Percentiles rank a stretch among this genome's conserved stretches.
phyloP scores from a whole-genome alignment of 2,329 filamentous ascomycete genomes.

The Podosphaera aphanis region DNA sequence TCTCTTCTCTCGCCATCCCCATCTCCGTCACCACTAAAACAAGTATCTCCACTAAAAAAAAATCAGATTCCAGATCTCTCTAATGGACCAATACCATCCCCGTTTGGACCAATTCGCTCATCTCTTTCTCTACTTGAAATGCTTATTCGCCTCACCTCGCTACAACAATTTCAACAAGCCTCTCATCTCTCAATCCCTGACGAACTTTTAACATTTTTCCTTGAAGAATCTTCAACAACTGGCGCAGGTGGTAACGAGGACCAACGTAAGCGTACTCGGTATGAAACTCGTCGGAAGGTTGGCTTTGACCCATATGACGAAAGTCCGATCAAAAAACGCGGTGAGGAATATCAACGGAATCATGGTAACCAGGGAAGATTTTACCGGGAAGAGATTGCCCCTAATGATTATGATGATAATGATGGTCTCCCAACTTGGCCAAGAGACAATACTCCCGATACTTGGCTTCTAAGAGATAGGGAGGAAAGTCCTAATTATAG shows the following conservation, averaged over 20 bases:
- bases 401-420: conserved; percentile 26
- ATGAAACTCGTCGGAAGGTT: conserved; percentile 35
- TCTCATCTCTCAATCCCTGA: conserved; percentile 49
- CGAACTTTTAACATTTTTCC: conserved; percentile 52
- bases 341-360: conserved; percentile 24
- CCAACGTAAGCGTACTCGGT: conserved; percentile 32
- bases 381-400: not conserved
- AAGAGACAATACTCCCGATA: conserved; percentile 7
- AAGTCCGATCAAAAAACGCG: conserved; percentile 35
- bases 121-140: conserved; percentile 51
- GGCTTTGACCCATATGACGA: conserved; percentile 54
- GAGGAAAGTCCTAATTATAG: conserved; percentile 4
- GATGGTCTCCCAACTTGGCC: conserved; percentile 5
- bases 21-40: conserved; percentile 4
- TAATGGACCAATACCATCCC: conserved; percentile 12
- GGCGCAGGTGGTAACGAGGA: conserved; percentile 39
- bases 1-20: conserved; percentile 3
- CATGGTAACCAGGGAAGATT: not conserved
- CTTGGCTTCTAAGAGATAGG: conserved; percentile 9
- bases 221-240: conserved; percentile 41
- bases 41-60: conserved; percentile 1
- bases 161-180: conserved; percentile 53
- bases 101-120: conserved; percentile 31
- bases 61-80: conserved; percentile 1
- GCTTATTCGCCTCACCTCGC: conserved; percentile 43